Evolutionary conservation across 2,329 filamentous ascomycete genomes (phyloP).

Genomic region (Sporothrix inflata): DNA sequence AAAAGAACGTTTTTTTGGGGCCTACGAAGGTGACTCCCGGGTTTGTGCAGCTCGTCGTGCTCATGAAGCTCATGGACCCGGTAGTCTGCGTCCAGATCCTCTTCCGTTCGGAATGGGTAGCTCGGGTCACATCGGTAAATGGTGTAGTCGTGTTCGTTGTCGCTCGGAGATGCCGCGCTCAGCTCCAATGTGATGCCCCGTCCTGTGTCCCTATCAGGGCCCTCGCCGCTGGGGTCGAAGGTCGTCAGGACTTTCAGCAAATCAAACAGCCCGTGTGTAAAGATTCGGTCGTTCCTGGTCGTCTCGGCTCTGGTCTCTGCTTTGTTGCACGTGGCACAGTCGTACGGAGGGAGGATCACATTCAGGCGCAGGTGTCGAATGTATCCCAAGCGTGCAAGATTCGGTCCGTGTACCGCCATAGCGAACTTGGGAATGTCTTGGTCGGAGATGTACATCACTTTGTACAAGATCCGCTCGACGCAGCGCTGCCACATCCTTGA

Average conservation of each 20-base stretch:
- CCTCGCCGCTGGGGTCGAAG: neutral
- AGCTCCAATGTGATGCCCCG: neutral
- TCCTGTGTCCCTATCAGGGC: too few relatives aligned
- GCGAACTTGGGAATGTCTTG: neutral
- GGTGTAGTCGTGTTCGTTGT: neutral
- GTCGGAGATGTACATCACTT: neutral
- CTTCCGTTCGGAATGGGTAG: conserved; percentile 8
- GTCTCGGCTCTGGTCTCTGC: neutral
- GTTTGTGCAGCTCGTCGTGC: neutral
- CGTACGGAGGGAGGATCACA: neutral
- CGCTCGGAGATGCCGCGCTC: neutral
- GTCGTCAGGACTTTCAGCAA: neutral
- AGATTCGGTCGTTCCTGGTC: neutral
- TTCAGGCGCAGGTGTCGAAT: neutral
- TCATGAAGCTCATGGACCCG: neutral
- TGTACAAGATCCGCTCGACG: neutral
- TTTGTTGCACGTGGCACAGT: too few relatives aligned
- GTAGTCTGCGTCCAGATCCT: neutral
- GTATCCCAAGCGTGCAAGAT: neutral
- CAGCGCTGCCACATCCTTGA: neutral
- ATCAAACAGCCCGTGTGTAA: neutral
- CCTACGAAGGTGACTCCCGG: neutral
- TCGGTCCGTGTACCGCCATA: neutral
- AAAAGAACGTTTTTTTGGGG: neutral
- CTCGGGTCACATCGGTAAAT: neutral